Percentiles rank a stretch among this genome's conserved stretches.
These are phyloP conservation scores for Chlorociboria aeruginascens DNA, from an alignment of 495 filamentous ascomycete genomes.

Conservation along the genomic window DNA sequence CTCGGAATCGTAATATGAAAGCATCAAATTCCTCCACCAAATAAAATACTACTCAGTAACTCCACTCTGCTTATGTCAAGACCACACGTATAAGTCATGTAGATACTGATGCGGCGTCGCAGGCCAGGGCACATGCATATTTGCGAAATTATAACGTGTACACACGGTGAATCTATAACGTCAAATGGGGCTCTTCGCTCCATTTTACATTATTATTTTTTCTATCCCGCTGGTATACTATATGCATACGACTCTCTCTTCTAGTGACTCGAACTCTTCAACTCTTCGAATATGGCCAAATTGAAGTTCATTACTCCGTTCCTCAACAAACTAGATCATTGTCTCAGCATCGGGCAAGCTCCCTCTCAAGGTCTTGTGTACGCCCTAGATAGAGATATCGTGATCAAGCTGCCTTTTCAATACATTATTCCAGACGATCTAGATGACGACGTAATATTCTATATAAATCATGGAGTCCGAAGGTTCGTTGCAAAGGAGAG, in stretches of 20 bases:
- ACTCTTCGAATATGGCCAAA: conserved; percentile 2
- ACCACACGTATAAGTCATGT: too few species aligned
- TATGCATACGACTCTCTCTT: conserved; percentile 1
- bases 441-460: conserved; percentile 5
- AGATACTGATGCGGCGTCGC: too few species aligned
- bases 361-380: conserved; percentile 7
- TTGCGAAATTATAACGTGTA: conserved; percentile 1
- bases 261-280: conserved; percentile 1
- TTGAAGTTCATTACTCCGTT: conserved; percentile 8
- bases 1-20: too few species aligned
- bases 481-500: conserved; percentile 5
- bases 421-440: conserved; percentile 5
- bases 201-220: conserved; percentile 1
- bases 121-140: too few species aligned
- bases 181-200: background rate
- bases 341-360: conserved; percentile 6
- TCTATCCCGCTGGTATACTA: background rate
- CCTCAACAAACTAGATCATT: conserved; percentile 6
- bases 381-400: conserved; percentile 3
- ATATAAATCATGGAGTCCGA: conserved; percentile 2
- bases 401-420: conserved; percentile 7
- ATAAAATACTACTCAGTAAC: too few species aligned
- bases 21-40: too few species aligned
- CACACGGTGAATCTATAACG: background rate
- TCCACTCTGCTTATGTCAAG: too few species aligned